Percentiles rank a stretch among this genome's conserved stretches.
Evolutionary conservation across 768 basidiomycete genomes (phyloP).

Genomic region (Sporobolomyces roseus): DNA sequence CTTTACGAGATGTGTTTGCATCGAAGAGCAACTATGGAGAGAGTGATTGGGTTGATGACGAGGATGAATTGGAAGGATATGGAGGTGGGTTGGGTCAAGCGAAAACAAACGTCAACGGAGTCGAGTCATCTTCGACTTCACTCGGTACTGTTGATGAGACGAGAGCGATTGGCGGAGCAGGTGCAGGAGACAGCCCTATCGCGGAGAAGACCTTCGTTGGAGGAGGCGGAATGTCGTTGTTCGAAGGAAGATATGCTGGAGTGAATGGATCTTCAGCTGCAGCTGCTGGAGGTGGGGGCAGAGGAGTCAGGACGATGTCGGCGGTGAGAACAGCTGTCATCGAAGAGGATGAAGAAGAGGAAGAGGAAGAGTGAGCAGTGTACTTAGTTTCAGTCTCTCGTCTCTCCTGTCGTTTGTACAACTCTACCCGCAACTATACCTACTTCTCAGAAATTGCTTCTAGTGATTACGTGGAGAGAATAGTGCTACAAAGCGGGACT

Average conservation of each 20-base stretch:
- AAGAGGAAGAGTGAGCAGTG: conserved; percentile 36
- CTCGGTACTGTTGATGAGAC: background rate
- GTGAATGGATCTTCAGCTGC: conserved; percentile 6
- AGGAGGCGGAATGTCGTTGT: conserved; percentile 3
- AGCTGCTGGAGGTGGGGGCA: conserved; percentile 2
- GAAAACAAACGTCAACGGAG: no score
- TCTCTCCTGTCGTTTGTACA: conserved; percentile 9
- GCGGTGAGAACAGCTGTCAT: conserved; percentile 26
- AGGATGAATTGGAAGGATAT: conserved; percentile 33
- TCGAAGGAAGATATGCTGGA: conserved; percentile 37
- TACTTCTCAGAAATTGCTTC: no score
- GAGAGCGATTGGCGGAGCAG: background rate
- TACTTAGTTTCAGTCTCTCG: background rate
- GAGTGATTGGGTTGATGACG: conserved; percentile 38
- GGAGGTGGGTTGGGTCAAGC: conserved; percentile 42
- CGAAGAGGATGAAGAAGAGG: conserved; percentile 43
- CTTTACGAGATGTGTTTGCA: conserved; percentile 41
- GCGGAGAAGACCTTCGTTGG: conserved; percentile 2
- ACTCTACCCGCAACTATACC: background rate
- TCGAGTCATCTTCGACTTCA: background rate
- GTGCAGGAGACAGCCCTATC: background rate
- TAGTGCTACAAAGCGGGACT: no score
- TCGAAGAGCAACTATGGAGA: background rate
- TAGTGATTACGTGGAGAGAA: no score
- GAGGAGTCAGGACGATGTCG: background rate